A percentile compares a stretch with the other conserved stretches of the same genome.
phyloP scores from a whole-genome alignment of 2,329 filamentous ascomycete genomes.

The Arthrobotrys iridis region DNA sequence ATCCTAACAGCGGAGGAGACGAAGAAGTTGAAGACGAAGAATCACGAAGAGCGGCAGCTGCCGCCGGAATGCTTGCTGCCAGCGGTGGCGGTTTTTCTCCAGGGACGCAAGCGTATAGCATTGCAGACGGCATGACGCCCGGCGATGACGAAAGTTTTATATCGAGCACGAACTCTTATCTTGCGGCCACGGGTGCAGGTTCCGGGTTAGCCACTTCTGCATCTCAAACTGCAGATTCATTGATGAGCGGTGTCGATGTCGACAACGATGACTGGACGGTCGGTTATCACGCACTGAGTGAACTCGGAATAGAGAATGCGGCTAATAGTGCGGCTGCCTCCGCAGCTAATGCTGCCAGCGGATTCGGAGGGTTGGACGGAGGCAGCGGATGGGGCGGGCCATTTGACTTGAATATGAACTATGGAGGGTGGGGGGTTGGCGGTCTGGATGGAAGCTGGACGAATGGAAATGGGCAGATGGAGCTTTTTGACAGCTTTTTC shows the following conservation, averaged over 20 bases:
- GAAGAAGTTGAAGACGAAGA: conserved; percentile 50
- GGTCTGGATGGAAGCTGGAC: conserved; percentile 50
- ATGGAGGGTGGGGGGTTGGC: conserved; percentile 47
- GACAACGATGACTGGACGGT: conserved; percentile 33
- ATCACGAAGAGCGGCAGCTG: conserved; percentile 25
- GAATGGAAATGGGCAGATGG: conserved; percentile 67
- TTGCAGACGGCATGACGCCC: conserved; percentile 40
- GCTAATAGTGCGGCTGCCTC: neutral
- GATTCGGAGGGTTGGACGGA: conserved; percentile 40
- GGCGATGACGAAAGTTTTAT: conserved; percentile 49
- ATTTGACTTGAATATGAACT: conserved; percentile 53
- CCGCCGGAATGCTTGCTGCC: conserved; percentile 40
- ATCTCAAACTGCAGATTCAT: conserved; percentile 54
- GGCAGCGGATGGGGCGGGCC: conserved; percentile 48
- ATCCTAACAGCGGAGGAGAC: neutral
- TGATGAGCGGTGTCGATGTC: conserved; percentile 32
- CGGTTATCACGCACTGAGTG: conserved; percentile 36
- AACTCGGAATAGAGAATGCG: conserved; percentile 26
- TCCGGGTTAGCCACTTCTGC: conserved; percentile 25
- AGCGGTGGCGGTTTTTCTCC: conserved; percentile 35
- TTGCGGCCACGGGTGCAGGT: conserved; percentile 45
- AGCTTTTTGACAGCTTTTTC: conserved; percentile 78
- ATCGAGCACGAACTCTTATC: conserved; percentile 52
- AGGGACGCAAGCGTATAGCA: conserved; percentile 22
- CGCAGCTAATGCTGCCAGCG: neutral